Base-by-base conservation (phyloP, 176 grass and related monocot genomes). In the Rhynchospora breviuscula region DNA sequence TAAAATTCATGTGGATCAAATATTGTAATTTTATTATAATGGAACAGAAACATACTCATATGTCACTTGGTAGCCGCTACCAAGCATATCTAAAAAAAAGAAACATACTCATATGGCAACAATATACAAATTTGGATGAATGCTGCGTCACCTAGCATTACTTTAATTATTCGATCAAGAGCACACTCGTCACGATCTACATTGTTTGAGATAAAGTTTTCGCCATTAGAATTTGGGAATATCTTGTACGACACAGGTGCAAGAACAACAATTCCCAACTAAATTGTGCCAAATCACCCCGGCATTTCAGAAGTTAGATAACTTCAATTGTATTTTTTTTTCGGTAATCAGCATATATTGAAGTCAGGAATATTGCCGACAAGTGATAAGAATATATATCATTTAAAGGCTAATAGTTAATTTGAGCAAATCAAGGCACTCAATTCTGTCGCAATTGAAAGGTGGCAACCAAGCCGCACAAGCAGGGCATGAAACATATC, bases 241-340 rank as follows among this genome's bases (percentile, higher is more conserved):
- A 40, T 40, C 11, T 25, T 7, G 18, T 48, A 23, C 3, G 3
- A 71, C 18, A 23, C 45, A 12, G 25, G 53, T 79, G 29, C 22
- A 79, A 59, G 18, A 75, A 75, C 70, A 49, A 58, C 54, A 80
- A 80, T 80, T 80, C 51, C 76, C 76, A 79, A 57, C 52, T 57
- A 18, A 79, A 18, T 48, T 73, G 44, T 58, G 31, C 17, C 52
- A 79, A 79, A 54, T 18, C 29, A 44, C 77, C 33, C 8, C 22
- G 33, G 78, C 78, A 80, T 81, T 40, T 81, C 13, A 7, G 5
- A 81, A 63, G n/a, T 63, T 25, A 51, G 59, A 64, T 66, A 51
- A 51, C 35, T 63, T 64, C 17, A 3, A 25, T 62, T 80, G 18
- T 15, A 47, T 6, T 7, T 61, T 61, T 69, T 79, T 59, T 80